phyloP scores from a whole-genome alignment of 345 rosid genomes.

The Gossypium anomalum region DNA sequence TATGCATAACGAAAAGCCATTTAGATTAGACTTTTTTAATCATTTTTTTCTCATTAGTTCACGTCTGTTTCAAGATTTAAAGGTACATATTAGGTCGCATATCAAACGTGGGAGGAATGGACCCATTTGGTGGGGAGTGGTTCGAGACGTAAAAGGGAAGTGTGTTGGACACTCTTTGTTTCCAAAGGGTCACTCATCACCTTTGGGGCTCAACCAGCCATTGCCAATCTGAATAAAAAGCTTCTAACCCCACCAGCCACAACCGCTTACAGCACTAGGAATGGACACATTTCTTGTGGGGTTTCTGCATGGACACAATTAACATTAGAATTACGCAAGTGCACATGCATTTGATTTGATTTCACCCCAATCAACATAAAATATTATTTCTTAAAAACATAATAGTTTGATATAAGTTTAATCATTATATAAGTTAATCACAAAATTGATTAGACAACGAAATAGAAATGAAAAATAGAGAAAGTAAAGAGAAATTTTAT shows the following conservation, averaged over 20 bases:
- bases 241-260: no score
- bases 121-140: neutral
- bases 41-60: neutral
- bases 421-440: no score
- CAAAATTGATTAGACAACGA: no score
- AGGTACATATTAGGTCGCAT: neutral
- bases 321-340: neutral
- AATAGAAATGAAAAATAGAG: no score
- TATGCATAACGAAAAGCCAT: neutral
- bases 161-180: neutral
- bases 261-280: no score
- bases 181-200: neutral
- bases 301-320: neutral
- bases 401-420: no score
- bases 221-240: neutral
- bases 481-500: no score
- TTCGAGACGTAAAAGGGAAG: slow-evolving; percentile 1
- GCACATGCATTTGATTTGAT: neutral
- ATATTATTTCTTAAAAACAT: no score
- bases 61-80: neutral
- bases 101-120: neutral
- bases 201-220: neutral
- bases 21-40: neutral
- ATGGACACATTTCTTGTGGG: neutral
- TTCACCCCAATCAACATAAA: neutral